Evolutionary conservation across 768 basidiomycete species (phyloP).

Genomic region (Rubroboletus pulcherrimus): DNA sequence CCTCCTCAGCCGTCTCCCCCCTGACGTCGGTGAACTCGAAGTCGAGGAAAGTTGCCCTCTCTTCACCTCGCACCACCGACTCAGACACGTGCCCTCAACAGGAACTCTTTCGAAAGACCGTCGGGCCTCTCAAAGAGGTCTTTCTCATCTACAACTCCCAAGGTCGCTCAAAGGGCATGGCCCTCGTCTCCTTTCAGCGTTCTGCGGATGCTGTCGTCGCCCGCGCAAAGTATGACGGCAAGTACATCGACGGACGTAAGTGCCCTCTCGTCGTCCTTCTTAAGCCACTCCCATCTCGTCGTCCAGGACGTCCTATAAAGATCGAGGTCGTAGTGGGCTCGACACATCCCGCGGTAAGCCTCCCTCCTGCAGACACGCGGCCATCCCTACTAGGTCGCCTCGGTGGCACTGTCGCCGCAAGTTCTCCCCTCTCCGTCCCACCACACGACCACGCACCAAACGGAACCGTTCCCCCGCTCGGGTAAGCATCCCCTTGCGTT

Average conservation of each 20-base stretch:
- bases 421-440: neutral
- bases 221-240: slow-evolving; percentile 67
- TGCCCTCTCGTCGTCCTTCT: neutral
- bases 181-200: slow-evolving; percentile 64
- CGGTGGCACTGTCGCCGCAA: slow-evolving; percentile 14
- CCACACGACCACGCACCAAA: slow-evolving; percentile 19
- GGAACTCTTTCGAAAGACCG: slow-evolving; percentile 74
- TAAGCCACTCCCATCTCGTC: neutral
- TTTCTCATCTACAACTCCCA: slow-evolving; percentile 75
- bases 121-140: slow-evolving; percentile 67
- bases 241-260: slow-evolving; percentile 66
- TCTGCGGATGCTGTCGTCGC: slow-evolving; percentile 61
- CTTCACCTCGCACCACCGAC: neutral
- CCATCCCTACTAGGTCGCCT: slow-evolving; percentile 41
- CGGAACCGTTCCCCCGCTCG: neutral
- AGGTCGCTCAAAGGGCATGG: slow-evolving; percentile 77
- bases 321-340: slow-evolving; percentile 57
- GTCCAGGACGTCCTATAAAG: slow-evolving; percentile 61
- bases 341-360: slow-evolving; percentile 20
- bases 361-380: slow-evolving; percentile 22
- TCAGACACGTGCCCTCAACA: slow-evolving; percentile 28
- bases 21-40: slow-evolving; percentile 66
- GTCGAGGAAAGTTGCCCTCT: slow-evolving; percentile 49
- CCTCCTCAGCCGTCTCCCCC: slow-evolving; percentile 58
- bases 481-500: slow-evolving; percentile 9